Evolutionary conservation across 805 yeast genomes (phyloP).

Genomic region (Metschnikowia vanudenii): DNA sequence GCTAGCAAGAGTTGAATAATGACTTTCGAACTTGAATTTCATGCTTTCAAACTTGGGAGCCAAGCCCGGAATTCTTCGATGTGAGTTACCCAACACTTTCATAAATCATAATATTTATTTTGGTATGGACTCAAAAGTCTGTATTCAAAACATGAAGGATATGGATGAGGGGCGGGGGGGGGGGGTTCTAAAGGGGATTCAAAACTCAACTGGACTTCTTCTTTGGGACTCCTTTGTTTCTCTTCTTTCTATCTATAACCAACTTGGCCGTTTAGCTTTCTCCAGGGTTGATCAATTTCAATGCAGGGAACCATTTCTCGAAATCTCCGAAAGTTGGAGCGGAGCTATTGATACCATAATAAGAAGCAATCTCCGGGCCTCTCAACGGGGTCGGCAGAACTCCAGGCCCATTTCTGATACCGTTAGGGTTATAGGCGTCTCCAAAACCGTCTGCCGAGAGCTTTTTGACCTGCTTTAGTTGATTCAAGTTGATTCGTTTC

Average conservation of each 20-base stretch:
- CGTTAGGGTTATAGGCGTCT: slow-evolving; percentile 65
- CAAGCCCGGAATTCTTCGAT: too few species aligned
- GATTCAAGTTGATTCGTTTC: slow-evolving; percentile 46
- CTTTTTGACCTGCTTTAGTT: slow-evolving; percentile 57
- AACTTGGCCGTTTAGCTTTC: slow-evolving; percentile 68
- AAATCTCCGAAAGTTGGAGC: slow-evolving; percentile 63
- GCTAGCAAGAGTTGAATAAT: not conserved
- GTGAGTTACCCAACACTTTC: not conserved
- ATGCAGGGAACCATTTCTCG: slow-evolving; percentile 50
- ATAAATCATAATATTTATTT: not conserved
- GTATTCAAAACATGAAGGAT: slow-evolving; percentile 9
- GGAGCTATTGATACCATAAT: slow-evolving; percentile 69
- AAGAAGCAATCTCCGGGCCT: slow-evolving; percentile 68
- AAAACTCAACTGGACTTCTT: slow-evolving; percentile 43
- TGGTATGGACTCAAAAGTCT: too few species aligned
- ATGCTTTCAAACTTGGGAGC: too few species aligned
- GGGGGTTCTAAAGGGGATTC: not conserved
- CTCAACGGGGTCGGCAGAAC: slow-evolving; percentile 63
- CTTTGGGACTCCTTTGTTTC: slow-evolving; percentile 88
- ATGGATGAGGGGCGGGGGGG: too few species aligned
- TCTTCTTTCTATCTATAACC: slow-evolving; percentile 67
- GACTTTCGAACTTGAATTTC: not conserved
- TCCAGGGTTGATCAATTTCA: slow-evolving; percentile 59
- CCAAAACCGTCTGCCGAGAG: slow-evolving; percentile 66
- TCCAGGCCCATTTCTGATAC: slow-evolving; percentile 69